Evolutionary conservation across 2,329 filamentous ascomycete genomes (phyloP), one percentile per base, ranked within the genome.

Genomic region (Dactylellina sp.): DNA sequence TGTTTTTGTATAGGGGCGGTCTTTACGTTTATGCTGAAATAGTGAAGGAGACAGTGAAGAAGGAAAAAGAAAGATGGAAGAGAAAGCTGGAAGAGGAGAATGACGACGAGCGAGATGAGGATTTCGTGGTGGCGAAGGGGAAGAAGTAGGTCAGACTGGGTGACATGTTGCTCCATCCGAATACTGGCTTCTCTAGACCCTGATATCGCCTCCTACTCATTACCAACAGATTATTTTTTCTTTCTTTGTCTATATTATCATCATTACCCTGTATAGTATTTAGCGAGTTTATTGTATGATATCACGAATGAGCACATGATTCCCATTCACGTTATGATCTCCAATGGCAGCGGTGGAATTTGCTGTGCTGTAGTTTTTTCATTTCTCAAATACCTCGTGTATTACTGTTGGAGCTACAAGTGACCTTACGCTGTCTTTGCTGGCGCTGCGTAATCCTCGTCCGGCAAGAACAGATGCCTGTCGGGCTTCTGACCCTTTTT

Each of bases 391-490:
- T 49, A 39, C 61, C 28, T 32, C 4, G 9, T 32, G 5, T 9
- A 32, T 9, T 5, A 5, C 28, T 9, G 28, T 9, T 32, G 9
- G 28, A 32, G 4, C 4, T 32, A 32, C 9, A 32, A 32, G 9
- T 32, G 9, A 5, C 4, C 9, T 32, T 32, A 32, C 55, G 12
- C 55, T 18, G 22, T 18, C 61, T 75, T 70, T 1, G 42, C 18
- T 5, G 71, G 71, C 25, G 42, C 55, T 20, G 65, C 77, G 84
- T 99, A 99, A 79, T 90, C 88, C 80, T 91, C 91, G 84, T 99
- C 94, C 46, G 95, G 95, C 80, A 99, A 86, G 82, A 98, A 99
- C 81, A 99, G 83, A 85, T 98, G 95, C 83, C 95, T 88, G 83
- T 95, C 89, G 5, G 94, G 93, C 37, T 95, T 95, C 80, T 91